phyloP scores from a whole-genome alignment of 2,329 filamentous ascomycete genomes.

The Graphium sp. region DNA sequence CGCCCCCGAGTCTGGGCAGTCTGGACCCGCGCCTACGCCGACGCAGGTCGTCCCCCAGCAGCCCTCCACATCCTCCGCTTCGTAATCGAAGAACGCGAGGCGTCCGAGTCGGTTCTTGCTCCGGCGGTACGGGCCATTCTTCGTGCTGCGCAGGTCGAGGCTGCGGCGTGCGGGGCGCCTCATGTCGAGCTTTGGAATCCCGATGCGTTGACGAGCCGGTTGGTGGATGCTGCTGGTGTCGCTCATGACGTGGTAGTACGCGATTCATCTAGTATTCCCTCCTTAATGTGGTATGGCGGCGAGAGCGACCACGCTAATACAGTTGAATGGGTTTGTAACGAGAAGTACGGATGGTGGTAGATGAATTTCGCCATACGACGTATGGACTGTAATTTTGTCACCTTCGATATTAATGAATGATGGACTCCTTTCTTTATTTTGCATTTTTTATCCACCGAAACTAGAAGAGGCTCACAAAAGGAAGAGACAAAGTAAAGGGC shows the following conservation, averaged over 20 bases:
- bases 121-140: slow-evolving; percentile 46
- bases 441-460: no score
- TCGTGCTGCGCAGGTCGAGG: slow-evolving; percentile 50
- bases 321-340: slow-evolving; percentile 57
- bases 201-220: slow-evolving; percentile 26
- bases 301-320: slow-evolving; percentile 26
- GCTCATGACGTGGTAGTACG: slow-evolving; percentile 33
- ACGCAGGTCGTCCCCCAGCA: slow-evolving; percentile 30
- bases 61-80: slow-evolving; percentile 53
- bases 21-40: slow-evolving; percentile 53
- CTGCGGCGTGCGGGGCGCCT: slow-evolving; percentile 51
- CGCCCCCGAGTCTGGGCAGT: slow-evolving; percentile 49
- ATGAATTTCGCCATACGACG: neutral
- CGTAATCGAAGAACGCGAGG: slow-evolving; percentile 39
- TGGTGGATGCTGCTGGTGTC: slow-evolving; percentile 29
- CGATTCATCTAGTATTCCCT: slow-evolving; percentile 51
- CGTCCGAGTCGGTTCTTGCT: slow-evolving; percentile 23
- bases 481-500: no score
- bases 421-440: slow-evolving; percentile 8
- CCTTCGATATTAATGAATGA: slow-evolving; percentile 5
- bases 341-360: slow-evolving; percentile 67
- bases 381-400: slow-evolving; percentile 1
- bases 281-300: slow-evolving; percentile 55
- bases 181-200: slow-evolving; percentile 78
- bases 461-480: no score